These are phyloP conservation scores for Fusarium verrucosum DNA, from an alignment of 2,329 filamentous ascomycete genomes.

Conservation along the genomic window DNA sequence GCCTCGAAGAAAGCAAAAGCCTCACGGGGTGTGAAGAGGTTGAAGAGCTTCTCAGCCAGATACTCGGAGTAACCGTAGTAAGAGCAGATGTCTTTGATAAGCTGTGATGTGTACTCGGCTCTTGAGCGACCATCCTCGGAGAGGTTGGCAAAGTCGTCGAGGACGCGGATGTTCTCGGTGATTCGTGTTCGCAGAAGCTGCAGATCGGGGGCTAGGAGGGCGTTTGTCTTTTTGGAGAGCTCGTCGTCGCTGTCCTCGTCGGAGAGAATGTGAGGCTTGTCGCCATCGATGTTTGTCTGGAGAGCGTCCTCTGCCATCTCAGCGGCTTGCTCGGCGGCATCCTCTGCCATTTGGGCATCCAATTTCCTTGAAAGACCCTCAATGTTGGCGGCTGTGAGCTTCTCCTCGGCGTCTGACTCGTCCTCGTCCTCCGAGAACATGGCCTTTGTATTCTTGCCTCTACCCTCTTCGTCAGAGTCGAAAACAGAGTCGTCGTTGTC, in stretches of 20 bases:
- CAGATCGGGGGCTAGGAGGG: slow-evolving; percentile 84
- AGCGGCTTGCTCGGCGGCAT: slow-evolving; percentile 83
- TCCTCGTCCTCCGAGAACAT: slow-evolving; percentile 98
- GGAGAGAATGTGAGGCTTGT: slow-evolving; percentile 72
- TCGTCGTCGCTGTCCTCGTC: slow-evolving; percentile 71
- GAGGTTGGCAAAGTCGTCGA: slow-evolving; percentile 87
- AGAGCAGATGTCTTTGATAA: slow-evolving; percentile 90
- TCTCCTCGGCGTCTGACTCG: slow-evolving; percentile 86
- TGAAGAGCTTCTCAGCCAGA: slow-evolving; percentile 95
- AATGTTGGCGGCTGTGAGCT: slow-evolving; percentile 94
- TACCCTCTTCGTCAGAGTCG: slow-evolving; percentile 75
- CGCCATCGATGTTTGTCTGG: slow-evolving; percentile 91
- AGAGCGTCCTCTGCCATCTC: slow-evolving; percentile 86
- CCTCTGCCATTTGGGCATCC: slow-evolving; percentile 78
- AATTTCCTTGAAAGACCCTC: slow-evolving; percentile 88
- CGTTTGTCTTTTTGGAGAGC: slow-evolving; percentile 65
- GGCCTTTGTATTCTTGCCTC: slow-evolving; percentile 58
- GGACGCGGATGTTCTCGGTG: slow-evolving; percentile 89
- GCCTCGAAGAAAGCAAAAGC: slow-evolving; percentile 99
- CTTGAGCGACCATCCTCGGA: slow-evolving; percentile 82
- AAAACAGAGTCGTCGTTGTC: slow-evolving; percentile 68
- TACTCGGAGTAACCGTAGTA: slow-evolving; percentile 98
- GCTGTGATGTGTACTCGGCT: slow-evolving; percentile 85
- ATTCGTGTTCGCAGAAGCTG: slow-evolving; percentile 89
- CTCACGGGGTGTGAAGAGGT: slow-evolving; percentile 90